These are phyloP conservation scores for Aspergillus ochraceoroseus DNA, from an alignment of 2,329 filamentous ascomycete species.

Conservation along the genomic window DNA sequence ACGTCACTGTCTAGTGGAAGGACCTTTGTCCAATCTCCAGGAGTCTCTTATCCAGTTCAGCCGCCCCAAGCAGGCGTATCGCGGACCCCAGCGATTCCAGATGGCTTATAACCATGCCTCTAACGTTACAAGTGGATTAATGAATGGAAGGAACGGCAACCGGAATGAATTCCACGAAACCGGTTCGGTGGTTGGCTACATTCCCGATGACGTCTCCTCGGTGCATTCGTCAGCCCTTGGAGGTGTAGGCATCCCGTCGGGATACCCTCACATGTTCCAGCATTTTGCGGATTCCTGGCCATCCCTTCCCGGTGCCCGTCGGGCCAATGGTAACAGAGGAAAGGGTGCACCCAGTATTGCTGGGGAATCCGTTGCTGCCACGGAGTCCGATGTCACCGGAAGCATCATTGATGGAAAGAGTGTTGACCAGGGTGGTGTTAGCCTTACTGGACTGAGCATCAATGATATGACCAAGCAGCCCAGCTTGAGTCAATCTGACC, in stretches of 20 bases:
- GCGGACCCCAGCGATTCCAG: conserved; percentile 80
- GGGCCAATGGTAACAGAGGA: conserved; percentile 60
- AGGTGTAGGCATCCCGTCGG: conserved; percentile 71
- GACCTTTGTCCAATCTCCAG: conserved; percentile 91
- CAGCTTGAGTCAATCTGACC: conserved; percentile 76
- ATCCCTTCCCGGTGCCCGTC: conserved; percentile 65
- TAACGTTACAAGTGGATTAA: conserved; percentile 53
- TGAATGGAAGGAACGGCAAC: conserved; percentile 49
- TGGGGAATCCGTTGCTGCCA: conserved; percentile 87
- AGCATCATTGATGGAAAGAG: conserved; percentile 72
- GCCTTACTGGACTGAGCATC: conserved; percentile 75
- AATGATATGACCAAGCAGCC: conserved; percentile 66
- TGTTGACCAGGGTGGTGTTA: conserved; percentile 75
- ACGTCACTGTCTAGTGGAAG: conserved; percentile 90
- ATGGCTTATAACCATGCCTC: conserved; percentile 67
- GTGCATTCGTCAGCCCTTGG: conserved; percentile 89
- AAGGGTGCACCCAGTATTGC: conserved; percentile 72
- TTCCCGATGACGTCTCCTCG: conserved; percentile 93
- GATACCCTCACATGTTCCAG: conserved; percentile 93
- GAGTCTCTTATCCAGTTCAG: conserved; percentile 92
- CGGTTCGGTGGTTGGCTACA: conserved; percentile 88
- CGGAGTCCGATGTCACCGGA: conserved; percentile 77
- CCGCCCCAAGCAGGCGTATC: conserved; percentile 85
- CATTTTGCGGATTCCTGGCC: conserved; percentile 91
- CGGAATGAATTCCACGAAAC: conserved; percentile 62